Percentiles rank a stretch among this genome's conserved stretches.
phyloP scores from a whole-genome alignment of 2,329 filamentous ascomycete genomes.

The Ophiosphaerella herpotricha region DNA sequence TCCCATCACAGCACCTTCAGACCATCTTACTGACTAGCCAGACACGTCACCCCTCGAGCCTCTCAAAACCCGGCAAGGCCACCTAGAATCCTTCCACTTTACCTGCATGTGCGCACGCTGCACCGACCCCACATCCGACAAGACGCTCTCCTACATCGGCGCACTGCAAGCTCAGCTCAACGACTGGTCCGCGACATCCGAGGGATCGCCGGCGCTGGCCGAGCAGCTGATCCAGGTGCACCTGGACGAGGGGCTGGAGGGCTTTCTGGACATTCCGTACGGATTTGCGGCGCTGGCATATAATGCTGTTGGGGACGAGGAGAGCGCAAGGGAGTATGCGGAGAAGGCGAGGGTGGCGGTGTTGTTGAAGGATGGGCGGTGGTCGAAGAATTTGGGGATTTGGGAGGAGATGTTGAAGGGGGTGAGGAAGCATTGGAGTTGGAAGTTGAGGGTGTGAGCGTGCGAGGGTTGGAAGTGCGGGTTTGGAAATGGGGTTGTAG shows the following conservation, averaged over 20 bases:
- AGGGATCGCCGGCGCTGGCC: constrained; percentile 28
- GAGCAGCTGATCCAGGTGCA: constrained; percentile 44
- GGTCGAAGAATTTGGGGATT: constrained; percentile 37
- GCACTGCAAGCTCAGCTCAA: constrained; percentile 37
- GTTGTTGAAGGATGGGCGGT: constrained; percentile 45
- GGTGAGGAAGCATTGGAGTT: constrained; percentile 41
- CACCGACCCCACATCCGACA: constrained; percentile 34
- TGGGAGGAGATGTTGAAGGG: constrained; percentile 37
- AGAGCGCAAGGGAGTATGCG: constrained; percentile 41
- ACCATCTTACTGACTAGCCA: constrained; percentile 1
- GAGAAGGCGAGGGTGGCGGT: constrained; percentile 40
- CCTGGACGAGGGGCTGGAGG: constrained; percentile 43
- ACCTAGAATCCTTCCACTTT: constrained; percentile 47
- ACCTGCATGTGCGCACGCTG: constrained; percentile 48
- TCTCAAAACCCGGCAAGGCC: constrained; percentile 30
- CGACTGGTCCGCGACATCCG: constrained; percentile 30
- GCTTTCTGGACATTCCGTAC: constrained; percentile 48
- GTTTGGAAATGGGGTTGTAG: too few relatives aligned
- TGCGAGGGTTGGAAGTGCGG: too few relatives aligned
- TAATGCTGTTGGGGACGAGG: constrained; percentile 36
- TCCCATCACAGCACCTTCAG: background rate
- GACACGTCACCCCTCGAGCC: constrained; percentile 46
- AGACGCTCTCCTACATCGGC: constrained; percentile 34
- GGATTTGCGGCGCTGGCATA: constrained; percentile 48
- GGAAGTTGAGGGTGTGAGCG: constrained; percentile 6